Conservation (phyloP, 768 basidiomycete species). For the Cytidiella melzeri region DNA sequence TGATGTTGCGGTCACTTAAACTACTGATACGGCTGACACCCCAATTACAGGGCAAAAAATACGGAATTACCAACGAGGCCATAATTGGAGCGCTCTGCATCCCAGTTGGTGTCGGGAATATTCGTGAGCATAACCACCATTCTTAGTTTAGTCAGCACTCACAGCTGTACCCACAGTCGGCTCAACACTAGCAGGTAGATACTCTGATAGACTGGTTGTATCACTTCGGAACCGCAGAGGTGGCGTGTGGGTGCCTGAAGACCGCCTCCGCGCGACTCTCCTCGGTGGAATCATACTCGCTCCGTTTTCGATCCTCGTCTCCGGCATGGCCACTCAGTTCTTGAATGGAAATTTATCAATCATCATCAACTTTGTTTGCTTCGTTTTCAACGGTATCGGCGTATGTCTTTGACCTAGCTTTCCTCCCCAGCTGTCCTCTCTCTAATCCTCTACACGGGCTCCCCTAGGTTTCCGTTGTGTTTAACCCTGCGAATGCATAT, state of each 20-base stretch:
- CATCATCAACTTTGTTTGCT: conserved; percentile 42
- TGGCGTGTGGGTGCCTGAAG: conserved; percentile 64
- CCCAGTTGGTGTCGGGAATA: conserved; percentile 53
- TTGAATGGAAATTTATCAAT: conserved; percentile 38
- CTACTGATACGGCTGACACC: neutral
- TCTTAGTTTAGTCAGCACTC: neutral
- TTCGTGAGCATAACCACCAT: conserved; percentile 34
- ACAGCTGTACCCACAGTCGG: conserved; percentile 40
- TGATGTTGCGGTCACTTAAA: neutral
- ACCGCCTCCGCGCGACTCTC: conserved; percentile 51
- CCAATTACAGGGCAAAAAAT: conserved; percentile 44
- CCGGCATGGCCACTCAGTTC: conserved; percentile 45
- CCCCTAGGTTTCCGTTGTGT: conserved; percentile 55
- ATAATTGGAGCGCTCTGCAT: conserved; percentile 58
- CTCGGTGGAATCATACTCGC: conserved; percentile 41
- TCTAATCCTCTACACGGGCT: neutral
- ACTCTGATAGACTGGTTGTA: conserved; percentile 51
- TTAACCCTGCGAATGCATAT: conserved; percentile 53
- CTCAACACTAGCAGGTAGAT: conserved; percentile 50
- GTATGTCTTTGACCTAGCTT: conserved; percentile 29
- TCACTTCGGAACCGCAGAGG: conserved; percentile 41
- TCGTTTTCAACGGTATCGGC: conserved; percentile 64
- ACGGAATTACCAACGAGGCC: conserved; percentile 50
- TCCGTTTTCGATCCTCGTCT: conserved; percentile 44
- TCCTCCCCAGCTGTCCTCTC: neutral